Evolutionary conservation across 345 rosid species (phyloP).

Genomic region (Bretschneidera sinensis): DNA sequence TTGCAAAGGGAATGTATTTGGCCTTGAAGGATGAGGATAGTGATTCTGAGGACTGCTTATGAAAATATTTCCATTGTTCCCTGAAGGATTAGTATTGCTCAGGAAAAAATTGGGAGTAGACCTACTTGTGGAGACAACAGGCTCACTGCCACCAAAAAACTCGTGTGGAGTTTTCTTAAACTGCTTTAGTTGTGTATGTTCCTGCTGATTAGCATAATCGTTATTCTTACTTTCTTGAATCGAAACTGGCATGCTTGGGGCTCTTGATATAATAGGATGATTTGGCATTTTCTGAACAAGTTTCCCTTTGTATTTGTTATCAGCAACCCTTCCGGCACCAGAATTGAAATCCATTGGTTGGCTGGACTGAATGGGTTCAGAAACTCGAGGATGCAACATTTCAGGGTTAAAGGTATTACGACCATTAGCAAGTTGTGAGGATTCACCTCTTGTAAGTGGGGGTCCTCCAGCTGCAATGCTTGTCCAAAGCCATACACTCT

Average conservation of each 20-base stretch:
- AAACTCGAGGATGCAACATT: slow-evolving; percentile 11
- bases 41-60: slow-evolving; percentile 33
- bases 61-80: slow-evolving; percentile 31
- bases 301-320: slow-evolving; percentile 38
- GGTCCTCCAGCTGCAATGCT: slow-evolving; percentile 63
- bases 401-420: slow-evolving; percentile 18
- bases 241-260: slow-evolving; percentile 29
- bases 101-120: slow-evolving; percentile 35
- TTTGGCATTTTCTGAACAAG: slow-evolving; percentile 20
- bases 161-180: slow-evolving; percentile 88
- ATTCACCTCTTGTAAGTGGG: slow-evolving; percentile 48
- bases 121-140: slow-evolving; percentile 31
- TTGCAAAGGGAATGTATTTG: slow-evolving; percentile 32
- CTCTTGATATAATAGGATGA: slow-evolving; percentile 43
- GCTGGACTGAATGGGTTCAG: slow-evolving; percentile 29
- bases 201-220: slow-evolving; percentile 28
- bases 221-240: slow-evolving; percentile 37
- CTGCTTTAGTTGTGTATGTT: slow-evolving; percentile 37
- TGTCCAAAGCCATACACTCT: slow-evolving; percentile 84
- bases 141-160: slow-evolving; percentile 42
- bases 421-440: slow-evolving; percentile 35
- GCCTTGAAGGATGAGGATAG: slow-evolving; percentile 31
- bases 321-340: slow-evolving; percentile 31
- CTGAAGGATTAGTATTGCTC: slow-evolving; percentile 29
- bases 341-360: slow-evolving; percentile 31